Evolutionary conservation across 1,139 yeast species (phyloP).

Genomic region (Arxiozyma slooffiae): DNA sequence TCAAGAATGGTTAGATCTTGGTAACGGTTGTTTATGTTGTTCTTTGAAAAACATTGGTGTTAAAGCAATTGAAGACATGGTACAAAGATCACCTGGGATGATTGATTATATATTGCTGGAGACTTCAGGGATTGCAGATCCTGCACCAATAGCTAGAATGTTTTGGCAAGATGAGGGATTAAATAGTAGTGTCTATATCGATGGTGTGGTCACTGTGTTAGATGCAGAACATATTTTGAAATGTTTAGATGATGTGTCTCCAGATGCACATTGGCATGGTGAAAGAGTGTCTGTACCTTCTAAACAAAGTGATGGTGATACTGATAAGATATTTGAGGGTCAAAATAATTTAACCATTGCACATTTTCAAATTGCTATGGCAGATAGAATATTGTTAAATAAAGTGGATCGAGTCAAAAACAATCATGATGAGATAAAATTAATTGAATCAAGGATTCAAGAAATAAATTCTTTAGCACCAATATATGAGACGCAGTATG

Average conservation of each 20-base stretch:
- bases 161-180: constrained; percentile 94
- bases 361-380: constrained; percentile 79
- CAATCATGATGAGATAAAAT: constrained; percentile 14
- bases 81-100: constrained; percentile 57
- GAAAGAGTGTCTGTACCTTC: constrained; percentile 29
- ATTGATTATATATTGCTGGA: constrained; percentile 86
- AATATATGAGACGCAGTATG: constrained; percentile 56
- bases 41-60: constrained; percentile 94
- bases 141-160: constrained; percentile 93
- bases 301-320: not conserved
- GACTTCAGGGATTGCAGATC: constrained; percentile 97
- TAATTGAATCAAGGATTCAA: constrained; percentile 34
- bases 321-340: constrained; percentile 59
- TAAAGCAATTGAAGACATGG: constrained; percentile 79
- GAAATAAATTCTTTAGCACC: constrained; percentile 64
- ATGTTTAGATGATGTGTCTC: constrained; percentile 54
- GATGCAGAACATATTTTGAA: constrained; percentile 62
- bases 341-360: constrained; percentile 66
- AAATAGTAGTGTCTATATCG: constrained; percentile 73
- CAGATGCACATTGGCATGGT: constrained; percentile 55
- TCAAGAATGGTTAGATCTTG: constrained; percentile 92
- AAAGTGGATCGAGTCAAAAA: constrained; percentile 51
- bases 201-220: constrained; percentile 86
- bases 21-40: constrained; percentile 95
- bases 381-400: constrained; percentile 72